Evolutionary conservation across 352 stramenopile genomes (phyloP).

Genomic region (Globisporangium irregulare): DNA sequence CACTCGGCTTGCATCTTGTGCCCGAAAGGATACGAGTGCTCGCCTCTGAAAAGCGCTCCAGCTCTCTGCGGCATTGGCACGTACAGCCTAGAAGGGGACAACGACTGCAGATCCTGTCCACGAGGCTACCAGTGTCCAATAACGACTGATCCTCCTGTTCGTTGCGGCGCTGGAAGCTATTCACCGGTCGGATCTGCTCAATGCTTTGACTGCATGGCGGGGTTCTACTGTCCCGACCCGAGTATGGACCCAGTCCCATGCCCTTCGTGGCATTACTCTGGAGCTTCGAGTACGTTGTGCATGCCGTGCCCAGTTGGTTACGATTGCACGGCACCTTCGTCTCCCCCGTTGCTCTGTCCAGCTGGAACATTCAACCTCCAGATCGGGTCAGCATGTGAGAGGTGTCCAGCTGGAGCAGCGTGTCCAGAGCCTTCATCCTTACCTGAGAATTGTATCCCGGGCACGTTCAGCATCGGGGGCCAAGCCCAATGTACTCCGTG

Average conservation of each 20-base stretch:
- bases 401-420: slow-evolving; percentile 36
- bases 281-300: slow-evolving; percentile 34
- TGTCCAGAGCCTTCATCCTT: slow-evolving; percentile 28
- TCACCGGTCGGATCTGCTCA: slow-evolving; percentile 24
- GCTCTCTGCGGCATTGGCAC: slow-evolving; percentile 6
- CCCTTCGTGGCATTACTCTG: slow-evolving; percentile 40
- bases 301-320: slow-evolving; percentile 44
- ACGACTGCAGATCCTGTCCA: slow-evolving; percentile 9
- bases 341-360: slow-evolving; percentile 30
- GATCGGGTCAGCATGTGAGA: slow-evolving; percentile 32
- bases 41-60: not conserved
- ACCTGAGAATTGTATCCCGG: slow-evolving; percentile 41
- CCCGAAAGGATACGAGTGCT: slow-evolving; percentile 22
- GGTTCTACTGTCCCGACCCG: slow-evolving; percentile 44
- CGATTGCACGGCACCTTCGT: slow-evolving; percentile 41
- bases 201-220: slow-evolving; percentile 42
- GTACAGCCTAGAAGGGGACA: slow-evolving; percentile 12
- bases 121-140: slow-evolving; percentile 41
- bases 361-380: slow-evolving; percentile 44
- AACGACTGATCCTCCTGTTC: slow-evolving; percentile 18
- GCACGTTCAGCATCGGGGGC: slow-evolving; percentile 43
- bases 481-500: slow-evolving; percentile 58
- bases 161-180: slow-evolving; percentile 27
- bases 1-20: slow-evolving; percentile 19
- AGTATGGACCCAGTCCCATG: slow-evolving; percentile 36